These are phyloP conservation scores for Entophlyctis luteolus DNA, from an alignment of 192 early-diverging fungal genomes.

Conservation along the genomic window DNA sequence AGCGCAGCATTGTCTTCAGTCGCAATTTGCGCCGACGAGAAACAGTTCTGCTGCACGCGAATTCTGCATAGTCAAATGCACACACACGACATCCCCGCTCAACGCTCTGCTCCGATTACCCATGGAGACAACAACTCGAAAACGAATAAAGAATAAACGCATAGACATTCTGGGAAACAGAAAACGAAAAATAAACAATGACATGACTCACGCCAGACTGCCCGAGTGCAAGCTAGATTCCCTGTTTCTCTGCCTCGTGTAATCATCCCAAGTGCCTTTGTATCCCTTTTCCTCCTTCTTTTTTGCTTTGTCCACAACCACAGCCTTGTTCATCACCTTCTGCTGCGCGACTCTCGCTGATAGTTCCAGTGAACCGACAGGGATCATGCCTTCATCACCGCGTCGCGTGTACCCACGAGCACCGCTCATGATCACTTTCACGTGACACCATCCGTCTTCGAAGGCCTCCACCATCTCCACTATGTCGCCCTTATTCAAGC, in stretches of 20 bases:
- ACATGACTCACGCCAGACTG: too few species aligned
- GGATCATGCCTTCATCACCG: slow-evolving; percentile 30
- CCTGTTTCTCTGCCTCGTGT: slow-evolving; percentile 7
- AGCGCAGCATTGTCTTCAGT: too few species aligned
- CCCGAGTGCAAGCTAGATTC: slow-evolving; percentile 2
- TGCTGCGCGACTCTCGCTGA: not conserved
- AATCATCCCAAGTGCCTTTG: slow-evolving; percentile 8
- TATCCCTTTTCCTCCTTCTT: not conserved
- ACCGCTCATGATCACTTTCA: slow-evolving; percentile 20
- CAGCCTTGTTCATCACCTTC: slow-evolving; percentile 8
- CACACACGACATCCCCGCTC: too few species aligned
- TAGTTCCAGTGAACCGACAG: slow-evolving; percentile 23
- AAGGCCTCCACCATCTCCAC: slow-evolving; percentile 36
- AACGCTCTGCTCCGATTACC: too few species aligned
- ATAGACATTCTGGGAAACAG: too few species aligned
- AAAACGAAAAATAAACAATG: not conserved
- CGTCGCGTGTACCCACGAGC: slow-evolving; percentile 3
- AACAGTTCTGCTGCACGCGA: too few species aligned
- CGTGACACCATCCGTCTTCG: slow-evolving; percentile 34
- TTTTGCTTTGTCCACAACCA: not conserved
- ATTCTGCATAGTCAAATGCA: too few species aligned
- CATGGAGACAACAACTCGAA: too few species aligned
- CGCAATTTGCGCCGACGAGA: too few species aligned
- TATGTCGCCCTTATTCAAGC: slow-evolving; percentile 25
- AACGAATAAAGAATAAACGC: too few species aligned